Conservation (phyloP, 805 yeast genomes). For the Sugiyamaella floridensis region DNA sequence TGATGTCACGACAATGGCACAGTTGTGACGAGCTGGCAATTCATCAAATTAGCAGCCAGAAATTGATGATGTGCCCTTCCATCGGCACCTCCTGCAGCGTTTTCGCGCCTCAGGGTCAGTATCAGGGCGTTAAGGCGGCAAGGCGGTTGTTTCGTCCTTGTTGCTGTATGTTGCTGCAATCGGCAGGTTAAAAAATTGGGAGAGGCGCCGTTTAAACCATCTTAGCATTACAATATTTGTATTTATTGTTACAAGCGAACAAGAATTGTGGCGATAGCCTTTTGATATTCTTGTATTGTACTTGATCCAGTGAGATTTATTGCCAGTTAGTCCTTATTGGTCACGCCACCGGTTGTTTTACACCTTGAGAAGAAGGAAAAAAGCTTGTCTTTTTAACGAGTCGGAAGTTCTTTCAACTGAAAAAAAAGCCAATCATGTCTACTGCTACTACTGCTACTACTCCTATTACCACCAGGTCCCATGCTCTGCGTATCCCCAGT, state of each 20-base stretch:
- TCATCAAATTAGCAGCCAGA: not conserved
- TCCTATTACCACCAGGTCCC: not conserved
- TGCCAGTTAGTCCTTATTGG: too few species aligned
- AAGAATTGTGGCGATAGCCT: too few species aligned
- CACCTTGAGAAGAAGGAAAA: too few species aligned
- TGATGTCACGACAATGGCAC: not conserved
- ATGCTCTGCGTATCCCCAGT: conserved; percentile 21
- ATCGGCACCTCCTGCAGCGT: too few species aligned
- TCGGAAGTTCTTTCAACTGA: too few species aligned
- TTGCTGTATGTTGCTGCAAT: not conserved
- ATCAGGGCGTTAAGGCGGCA: not conserved
- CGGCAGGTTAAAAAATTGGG: not conserved
- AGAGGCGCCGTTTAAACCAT: not conserved
- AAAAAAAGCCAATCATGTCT: too few species aligned
- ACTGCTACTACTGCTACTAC: not conserved
- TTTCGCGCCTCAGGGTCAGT: not conserved
- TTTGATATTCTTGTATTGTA: too few species aligned
- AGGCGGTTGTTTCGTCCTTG: not conserved
- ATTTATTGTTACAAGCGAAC: not conserved
- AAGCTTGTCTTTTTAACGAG: too few species aligned
- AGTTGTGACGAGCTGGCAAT: not conserved
- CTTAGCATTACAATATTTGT: not conserved
- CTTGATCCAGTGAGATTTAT: too few species aligned
- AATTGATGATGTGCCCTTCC: too few species aligned
- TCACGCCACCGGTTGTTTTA: too few species aligned